Evolutionary conservation across 148 eudicot species (phyloP).

Genomic region (Camellia granthamiana): DNA sequence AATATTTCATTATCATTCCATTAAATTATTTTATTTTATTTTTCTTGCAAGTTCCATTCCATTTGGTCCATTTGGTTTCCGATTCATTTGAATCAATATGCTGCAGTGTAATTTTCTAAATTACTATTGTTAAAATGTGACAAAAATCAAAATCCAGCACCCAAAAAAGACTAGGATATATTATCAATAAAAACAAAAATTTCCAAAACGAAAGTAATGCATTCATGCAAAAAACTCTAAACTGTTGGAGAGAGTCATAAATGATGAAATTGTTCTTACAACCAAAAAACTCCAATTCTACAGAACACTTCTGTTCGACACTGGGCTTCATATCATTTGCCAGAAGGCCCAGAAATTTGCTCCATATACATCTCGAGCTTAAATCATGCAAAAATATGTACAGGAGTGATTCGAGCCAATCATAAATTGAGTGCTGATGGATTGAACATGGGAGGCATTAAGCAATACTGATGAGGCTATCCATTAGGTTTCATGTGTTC

Average conservation of each 20-base stretch:
- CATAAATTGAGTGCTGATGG: neutral
- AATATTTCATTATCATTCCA: neutral
- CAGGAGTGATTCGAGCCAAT: conserved; percentile 16
- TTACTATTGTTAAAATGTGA: neutral
- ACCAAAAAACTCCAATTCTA: neutral
- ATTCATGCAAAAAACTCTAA: neutral
- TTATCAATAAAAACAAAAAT: neutral
- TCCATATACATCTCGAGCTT: conserved; percentile 11
- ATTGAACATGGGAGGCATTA: neutral
- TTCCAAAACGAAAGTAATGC: neutral
- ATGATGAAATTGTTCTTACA: conserved; percentile 13
- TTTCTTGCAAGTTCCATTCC: neutral
- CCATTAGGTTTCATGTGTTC: conserved; percentile 30
- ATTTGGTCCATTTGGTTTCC: neutral
- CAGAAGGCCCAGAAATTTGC: neutral
- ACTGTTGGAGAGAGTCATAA: neutral
- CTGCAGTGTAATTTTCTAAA: neutral
- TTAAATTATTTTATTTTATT: no score
- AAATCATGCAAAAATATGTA: conserved; percentile 13
- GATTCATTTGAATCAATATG: neutral
- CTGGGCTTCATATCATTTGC: neutral
- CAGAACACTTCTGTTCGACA: neutral
- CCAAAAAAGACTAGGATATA: neutral
- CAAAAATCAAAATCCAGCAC: neutral
- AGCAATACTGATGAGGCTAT: neutral